Evolutionary conservation across 2,329 filamentous ascomycete species (phyloP), one percentile per base, ranked within the genome.

Genomic region (Didymella lethalis): DNA sequence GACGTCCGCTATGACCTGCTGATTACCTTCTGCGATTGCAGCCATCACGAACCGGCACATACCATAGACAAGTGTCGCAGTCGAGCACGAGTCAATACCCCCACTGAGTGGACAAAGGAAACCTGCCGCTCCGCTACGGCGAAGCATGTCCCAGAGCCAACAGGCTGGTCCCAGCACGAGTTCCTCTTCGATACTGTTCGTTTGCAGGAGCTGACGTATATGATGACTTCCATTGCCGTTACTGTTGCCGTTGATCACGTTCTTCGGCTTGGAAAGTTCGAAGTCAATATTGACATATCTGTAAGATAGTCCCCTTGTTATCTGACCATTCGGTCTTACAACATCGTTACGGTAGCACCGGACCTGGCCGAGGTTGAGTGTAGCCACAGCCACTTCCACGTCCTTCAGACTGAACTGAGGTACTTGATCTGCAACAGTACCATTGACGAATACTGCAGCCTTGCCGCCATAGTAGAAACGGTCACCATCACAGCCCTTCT

Each of bases 341-440:
- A 83, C 81, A 0, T 81, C 79, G 16, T 78, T 84, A 0, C 90
- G 80, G 64, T 82, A 87, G 1, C 83, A 79, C 29, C 88, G 80
- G 4, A 94, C 89, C 64, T 91, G 87, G 67, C 93, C 90, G 2
- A 88, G 71, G 57, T 87, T 85, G 0, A 86, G 81, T 0, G 83
- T 80, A 1, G 83, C 84, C 2, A 84, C 81, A 34, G 85, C 77
- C 3, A 85, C 83, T 54, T 84, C 80, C 0, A 87, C 80, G 50
- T 74, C 65, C 7, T 68, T 82, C 10, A 90, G 73, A 11, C 81
- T 84, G 75, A 90, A 91, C 65, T 91, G 88, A 0, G 83, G 83
- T 2, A 84, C 87, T 71, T 90, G 88, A 0, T 86, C 87, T 2
- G 90, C 80, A 44, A 88, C 82, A 16, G 84, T 81, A 7, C 87